Conservation (phyloP, 2,329 filamentous ascomycete species). For the Colletotrichum melonis region DNA sequence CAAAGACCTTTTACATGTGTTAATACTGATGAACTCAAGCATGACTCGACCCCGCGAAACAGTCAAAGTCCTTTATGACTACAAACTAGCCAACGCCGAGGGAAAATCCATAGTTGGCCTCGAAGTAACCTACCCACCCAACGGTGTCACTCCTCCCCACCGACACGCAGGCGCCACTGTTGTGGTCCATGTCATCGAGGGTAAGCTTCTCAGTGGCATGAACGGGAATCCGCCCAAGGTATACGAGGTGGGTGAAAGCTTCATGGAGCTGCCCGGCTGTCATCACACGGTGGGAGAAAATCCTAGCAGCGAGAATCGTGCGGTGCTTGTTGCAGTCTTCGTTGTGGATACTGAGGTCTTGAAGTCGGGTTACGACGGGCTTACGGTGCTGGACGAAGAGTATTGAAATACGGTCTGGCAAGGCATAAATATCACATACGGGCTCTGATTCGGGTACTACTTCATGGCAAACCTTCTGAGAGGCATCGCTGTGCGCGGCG, state of each 20-base stretch:
- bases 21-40: background rate
- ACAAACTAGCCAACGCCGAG: slow-evolving; percentile 51
- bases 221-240: slow-evolving; percentile 55
- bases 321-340: background rate
- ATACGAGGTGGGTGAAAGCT: slow-evolving; percentile 50
- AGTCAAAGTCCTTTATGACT: slow-evolving; percentile 30
- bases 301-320: slow-evolving; percentile 42
- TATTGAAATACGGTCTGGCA: background rate
- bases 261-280: slow-evolving; percentile 59
- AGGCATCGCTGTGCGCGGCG: background rate
- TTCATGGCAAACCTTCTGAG: background rate
- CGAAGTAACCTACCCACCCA: slow-evolving; percentile 50
- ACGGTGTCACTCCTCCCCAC: slow-evolving; percentile 54
- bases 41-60: slow-evolving; percentile 15
- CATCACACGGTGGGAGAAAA: slow-evolving; percentile 60
- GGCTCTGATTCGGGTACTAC: background rate
- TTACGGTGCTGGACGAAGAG: background rate
- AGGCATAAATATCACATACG: background rate
- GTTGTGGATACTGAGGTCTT: background rate
- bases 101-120: slow-evolving; percentile 53
- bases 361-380: background rate
- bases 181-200: slow-evolving; percentile 50
- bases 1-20: background rate
- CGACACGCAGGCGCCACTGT: slow-evolving; percentile 57
- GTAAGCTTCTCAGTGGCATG: slow-evolving; percentile 59